Evolutionary conservation across 2,329 filamentous ascomycete species (phyloP).

Genomic region (Botrytis medusae): DNA sequence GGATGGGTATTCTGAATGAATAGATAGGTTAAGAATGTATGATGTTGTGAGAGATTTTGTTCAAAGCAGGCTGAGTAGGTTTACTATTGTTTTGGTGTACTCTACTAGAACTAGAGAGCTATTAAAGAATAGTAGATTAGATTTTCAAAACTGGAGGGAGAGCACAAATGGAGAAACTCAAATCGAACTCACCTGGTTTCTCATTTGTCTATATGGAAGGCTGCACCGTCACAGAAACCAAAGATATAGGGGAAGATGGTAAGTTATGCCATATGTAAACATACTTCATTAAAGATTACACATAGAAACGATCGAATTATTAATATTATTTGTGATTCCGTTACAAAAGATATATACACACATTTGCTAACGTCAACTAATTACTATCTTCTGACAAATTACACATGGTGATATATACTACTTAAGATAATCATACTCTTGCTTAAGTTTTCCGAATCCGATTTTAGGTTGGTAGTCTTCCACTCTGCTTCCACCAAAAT

Average conservation of each 20-base stretch:
- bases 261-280: background rate
- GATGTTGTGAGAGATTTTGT: too few species aligned
- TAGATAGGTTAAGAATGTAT: background rate
- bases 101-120: background rate
- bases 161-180: background rate
- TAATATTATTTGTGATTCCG: background rate
- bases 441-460: conserved; percentile 8
- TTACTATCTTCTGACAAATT: background rate
- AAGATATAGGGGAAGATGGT: background rate
- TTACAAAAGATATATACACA: background rate
- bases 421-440: background rate
- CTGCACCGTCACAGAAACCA: background rate
- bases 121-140: background rate
- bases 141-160: rapidly evolving
- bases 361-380: background rate
- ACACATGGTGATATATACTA: background rate
- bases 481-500: background rate
- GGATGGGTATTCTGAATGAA: background rate
- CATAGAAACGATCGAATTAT: background rate
- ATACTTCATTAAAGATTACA: background rate
- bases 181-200: background rate
- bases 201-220: background rate
- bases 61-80: rapidly evolving
- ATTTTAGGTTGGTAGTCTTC: background rate
- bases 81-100: background rate